Percentiles rank a stretch among this genome's conserved stretches.
Evolutionary conservation across 1,284 basidiomycete genomes (phyloP).

Genomic region (Amylostereum chailletii): DNA sequence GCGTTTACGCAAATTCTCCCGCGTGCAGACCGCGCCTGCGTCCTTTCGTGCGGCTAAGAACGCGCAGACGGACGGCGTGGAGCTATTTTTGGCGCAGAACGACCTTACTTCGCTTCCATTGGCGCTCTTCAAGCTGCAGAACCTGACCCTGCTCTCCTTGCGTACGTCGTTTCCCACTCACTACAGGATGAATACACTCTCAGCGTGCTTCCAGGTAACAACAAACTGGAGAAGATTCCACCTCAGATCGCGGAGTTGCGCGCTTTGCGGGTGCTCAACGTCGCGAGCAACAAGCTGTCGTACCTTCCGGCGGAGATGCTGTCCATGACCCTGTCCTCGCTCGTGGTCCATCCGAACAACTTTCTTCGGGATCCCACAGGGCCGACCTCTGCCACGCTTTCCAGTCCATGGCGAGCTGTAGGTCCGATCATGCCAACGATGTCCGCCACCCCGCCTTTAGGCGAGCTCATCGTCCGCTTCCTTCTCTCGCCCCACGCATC

Average conservation of each 20-base stretch:
- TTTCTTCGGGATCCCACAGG: slow-evolving; percentile 34
- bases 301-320: slow-evolving; percentile 63
- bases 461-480: slow-evolving; percentile 41
- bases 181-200: not conserved
- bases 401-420: not conserved
- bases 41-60: slow-evolving; percentile 9
- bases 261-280: slow-evolving; percentile 50
- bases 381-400: not conserved
- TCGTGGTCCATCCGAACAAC: slow-evolving; percentile 48
- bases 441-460: slow-evolving; percentile 32
- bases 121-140: slow-evolving; percentile 41
- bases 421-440: not conserved
- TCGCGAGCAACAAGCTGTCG: slow-evolving; percentile 49
- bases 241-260: slow-evolving; percentile 51
- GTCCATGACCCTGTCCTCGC: slow-evolving; percentile 36
- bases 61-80: slow-evolving; percentile 24
- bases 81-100: slow-evolving; percentile 41
- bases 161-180: slow-evolving; percentile 29
- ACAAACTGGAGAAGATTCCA: slow-evolving; percentile 48
- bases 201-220: slow-evolving; percentile 34
- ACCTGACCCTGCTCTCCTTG: slow-evolving; percentile 46
- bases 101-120: slow-evolving; percentile 37
- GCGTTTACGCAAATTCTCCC: slow-evolving; percentile 4
- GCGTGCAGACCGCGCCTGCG: slow-evolving; percentile 8
- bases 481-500: slow-evolving; percentile 27